These are phyloP conservation scores for Nyssa sinensis DNA, from an alignment of 148 eudicot genomes.

Conservation along the genomic window DNA sequence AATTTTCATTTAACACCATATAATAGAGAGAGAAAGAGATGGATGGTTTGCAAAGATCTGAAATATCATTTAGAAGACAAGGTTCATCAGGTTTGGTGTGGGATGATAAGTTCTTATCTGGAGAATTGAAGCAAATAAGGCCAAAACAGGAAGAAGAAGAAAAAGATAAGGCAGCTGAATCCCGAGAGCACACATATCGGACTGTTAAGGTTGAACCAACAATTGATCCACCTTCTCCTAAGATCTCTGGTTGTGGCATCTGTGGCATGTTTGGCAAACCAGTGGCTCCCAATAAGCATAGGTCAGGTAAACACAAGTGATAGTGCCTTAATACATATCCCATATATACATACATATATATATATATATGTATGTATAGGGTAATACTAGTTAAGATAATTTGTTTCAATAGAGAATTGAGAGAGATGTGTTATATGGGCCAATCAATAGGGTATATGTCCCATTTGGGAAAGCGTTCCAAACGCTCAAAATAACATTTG, in stretches of 20 bases:
- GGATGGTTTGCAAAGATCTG: slow-evolving; percentile 74
- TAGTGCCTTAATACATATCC: not conserved
- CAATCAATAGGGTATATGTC: no score
- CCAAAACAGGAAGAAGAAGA: slow-evolving; percentile 11
- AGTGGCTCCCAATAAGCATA: not conserved
- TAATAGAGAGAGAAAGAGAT: slow-evolving; percentile 16
- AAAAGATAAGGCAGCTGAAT: slow-evolving; percentile 18
- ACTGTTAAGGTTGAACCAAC: slow-evolving; percentile 44
- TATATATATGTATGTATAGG: not conserved
- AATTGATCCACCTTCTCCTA: slow-evolving; percentile 81
- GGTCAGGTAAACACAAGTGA: slow-evolving; percentile 18
- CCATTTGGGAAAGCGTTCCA: no score
- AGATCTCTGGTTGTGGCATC: slow-evolving; percentile 57
- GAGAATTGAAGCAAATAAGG: slow-evolving; percentile 33
- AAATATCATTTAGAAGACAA: slow-evolving; percentile 59
- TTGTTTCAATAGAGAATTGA: no score
- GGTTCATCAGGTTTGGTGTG: slow-evolving; percentile 85
- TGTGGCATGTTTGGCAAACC: slow-evolving; percentile 50
- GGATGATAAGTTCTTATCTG: slow-evolving; percentile 63
- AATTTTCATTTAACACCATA: slow-evolving; percentile 6
- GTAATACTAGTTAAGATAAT: not conserved
- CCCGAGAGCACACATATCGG: slow-evolving; percentile 25
- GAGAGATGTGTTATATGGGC: no score
- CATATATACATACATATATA: no score
- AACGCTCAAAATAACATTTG: no score